Conservation (phyloP, 2,329 filamentous ascomycete species). For the Colletotrichum chlorophyti region DNA sequence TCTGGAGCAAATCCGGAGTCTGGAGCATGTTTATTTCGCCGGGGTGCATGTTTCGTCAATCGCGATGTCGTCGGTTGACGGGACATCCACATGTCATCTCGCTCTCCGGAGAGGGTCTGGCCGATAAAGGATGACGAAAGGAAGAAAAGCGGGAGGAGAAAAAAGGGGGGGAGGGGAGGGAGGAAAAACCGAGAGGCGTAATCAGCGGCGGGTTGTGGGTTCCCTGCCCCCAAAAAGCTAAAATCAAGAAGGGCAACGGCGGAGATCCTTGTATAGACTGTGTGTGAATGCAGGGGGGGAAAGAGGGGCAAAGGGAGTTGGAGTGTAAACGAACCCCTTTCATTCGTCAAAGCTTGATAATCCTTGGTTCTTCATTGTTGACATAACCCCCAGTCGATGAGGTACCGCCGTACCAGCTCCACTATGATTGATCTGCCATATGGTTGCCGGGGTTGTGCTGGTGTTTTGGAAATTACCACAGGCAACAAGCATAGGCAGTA, state of each 20-base stretch:
- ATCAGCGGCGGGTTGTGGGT: constrained; percentile 6
- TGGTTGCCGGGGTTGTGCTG: constrained; percentile 18
- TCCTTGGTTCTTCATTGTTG: too few species aligned
- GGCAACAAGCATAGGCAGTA: constrained; percentile 12
- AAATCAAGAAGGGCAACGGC: constrained; percentile 15
- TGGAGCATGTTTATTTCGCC: neutral
- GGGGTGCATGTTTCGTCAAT: neutral
- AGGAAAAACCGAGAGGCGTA: constrained; percentile 3
- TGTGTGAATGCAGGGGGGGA: neutral
- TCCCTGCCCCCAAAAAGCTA: constrained; percentile 1
- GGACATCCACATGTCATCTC: neutral
- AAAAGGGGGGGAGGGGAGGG: neutral
- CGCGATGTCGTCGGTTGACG: neutral
- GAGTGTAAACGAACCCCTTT: neutral
- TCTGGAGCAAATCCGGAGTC: neutral
- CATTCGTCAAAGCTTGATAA: constrained; percentile 9
- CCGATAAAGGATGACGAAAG: neutral
- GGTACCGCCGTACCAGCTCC: too few species aligned
- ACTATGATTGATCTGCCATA: constrained; percentile 23
- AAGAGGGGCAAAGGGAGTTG: neutral
- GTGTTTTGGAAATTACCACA: constrained; percentile 12
- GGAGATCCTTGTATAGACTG: neutral
- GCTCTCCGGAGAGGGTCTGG: neutral
- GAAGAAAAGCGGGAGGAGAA: neutral
- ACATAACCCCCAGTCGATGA: neutral